Conservation (phyloP, 495 filamentous ascomycete species). For the Annulohypoxylon nitens region DNA sequence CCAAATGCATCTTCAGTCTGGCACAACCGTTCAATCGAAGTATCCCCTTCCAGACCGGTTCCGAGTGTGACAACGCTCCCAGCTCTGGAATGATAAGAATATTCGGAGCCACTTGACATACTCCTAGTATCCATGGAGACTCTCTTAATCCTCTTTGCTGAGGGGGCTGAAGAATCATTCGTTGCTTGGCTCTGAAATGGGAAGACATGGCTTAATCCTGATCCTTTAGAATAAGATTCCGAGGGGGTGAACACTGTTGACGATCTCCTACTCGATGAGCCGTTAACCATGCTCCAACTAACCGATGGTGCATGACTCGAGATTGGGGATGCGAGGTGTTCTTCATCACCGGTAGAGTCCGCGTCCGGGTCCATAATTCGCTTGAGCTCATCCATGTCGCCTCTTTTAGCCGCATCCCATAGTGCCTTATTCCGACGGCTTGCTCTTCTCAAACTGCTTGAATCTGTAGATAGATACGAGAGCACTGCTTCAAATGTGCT, state of each 20-base stretch:
- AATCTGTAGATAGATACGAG: conserved; percentile 87
- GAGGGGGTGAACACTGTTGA: conserved; percentile 59
- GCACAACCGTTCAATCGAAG: conserved; percentile 82
- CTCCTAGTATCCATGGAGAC: conserved; percentile 91
- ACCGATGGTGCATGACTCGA: conserved; percentile 56
- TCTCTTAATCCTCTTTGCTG: conserved; percentile 72
- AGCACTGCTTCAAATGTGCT: conserved; percentile 97
- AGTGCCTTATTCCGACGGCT: conserved; percentile 87
- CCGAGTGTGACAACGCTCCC: conserved; percentile 79
- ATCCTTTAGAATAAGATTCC: conserved; percentile 65
- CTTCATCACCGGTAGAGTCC: conserved; percentile 59
- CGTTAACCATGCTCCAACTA: conserved; percentile 60
- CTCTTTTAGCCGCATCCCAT: conserved; percentile 86
- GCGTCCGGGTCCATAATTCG: conserved; percentile 78
- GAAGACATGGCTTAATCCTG: conserved; percentile 86
- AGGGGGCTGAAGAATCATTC: conserved; percentile 55
- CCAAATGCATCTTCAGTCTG: conserved; percentile 85
- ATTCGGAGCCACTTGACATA: conserved; percentile 84
- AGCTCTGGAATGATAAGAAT: conserved; percentile 80
- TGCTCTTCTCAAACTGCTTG: conserved; percentile 81
- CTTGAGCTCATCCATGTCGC: conserved; percentile 79
- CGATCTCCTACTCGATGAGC: conserved; percentile 56
- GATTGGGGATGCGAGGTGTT: conserved; percentile 51
- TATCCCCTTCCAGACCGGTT: conserved; percentile 84
- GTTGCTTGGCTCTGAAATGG: conserved; percentile 77